These are phyloP conservation scores for Mycena kentingensis DNA, from an alignment of 768 basidiomycete genomes.

Conservation along the genomic window DNA sequence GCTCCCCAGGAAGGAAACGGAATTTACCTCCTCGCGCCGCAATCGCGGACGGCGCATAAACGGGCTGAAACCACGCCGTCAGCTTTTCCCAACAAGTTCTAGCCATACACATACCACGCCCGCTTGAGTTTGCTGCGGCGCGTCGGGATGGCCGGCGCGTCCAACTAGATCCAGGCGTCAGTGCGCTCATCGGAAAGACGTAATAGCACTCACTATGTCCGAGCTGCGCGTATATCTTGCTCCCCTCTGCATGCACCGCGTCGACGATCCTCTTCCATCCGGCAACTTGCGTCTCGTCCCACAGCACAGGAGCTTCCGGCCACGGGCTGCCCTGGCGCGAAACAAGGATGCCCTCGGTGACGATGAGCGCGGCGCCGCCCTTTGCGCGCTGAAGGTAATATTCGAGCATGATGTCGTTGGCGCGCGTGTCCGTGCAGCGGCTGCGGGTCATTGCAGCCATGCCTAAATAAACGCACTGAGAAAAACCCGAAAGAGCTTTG, in stretches of 20 bases:
- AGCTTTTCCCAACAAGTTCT: background rate
- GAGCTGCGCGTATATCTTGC: conserved; percentile 37
- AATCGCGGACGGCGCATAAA: conserved; percentile 40
- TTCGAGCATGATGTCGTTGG: too few species aligned
- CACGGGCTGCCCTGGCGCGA: too few species aligned
- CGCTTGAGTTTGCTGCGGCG: conserved; percentile 38
- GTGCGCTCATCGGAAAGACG: background rate
- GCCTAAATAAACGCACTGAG: too few species aligned
- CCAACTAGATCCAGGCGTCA: conserved; percentile 3
- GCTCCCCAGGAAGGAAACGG: conserved; percentile 27
- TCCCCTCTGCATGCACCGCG: conserved; percentile 47
- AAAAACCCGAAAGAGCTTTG: too few species aligned
- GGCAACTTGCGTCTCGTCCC: conserved; percentile 45
- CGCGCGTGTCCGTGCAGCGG: too few species aligned
- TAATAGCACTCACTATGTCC: background rate
- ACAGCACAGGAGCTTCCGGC: conserved; percentile 40
- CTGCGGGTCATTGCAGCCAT: too few species aligned
- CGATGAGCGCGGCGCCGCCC: background rate
- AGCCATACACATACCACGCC: conserved; percentile 38
- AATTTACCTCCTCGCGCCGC: conserved; percentile 30
- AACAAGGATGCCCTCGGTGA: background rate
- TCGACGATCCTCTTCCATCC: conserved; percentile 50
- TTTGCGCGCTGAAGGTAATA: too few species aligned
- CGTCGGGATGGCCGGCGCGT: conserved; percentile 9
- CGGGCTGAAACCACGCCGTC: conserved; percentile 34